These are phyloP conservation scores for Acacia melanoxylon DNA, from an alignment of 306 rosid genomes.

Conservation along the genomic window DNA sequence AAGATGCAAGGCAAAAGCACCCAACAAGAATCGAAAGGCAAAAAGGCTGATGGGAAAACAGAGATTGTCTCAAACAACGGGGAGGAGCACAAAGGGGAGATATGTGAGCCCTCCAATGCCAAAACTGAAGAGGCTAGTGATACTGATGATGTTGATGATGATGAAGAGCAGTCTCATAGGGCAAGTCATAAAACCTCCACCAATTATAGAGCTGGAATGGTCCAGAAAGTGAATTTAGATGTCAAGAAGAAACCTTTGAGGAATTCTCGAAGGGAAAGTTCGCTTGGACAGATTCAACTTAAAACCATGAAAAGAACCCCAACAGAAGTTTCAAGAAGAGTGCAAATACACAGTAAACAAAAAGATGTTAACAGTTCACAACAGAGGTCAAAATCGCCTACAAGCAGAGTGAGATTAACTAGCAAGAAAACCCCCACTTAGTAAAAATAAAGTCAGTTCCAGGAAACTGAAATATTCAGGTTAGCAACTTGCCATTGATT, in stretches of 20 bases:
- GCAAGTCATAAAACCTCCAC: slow-evolving; percentile 25
- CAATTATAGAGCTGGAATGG: slow-evolving; percentile 23
- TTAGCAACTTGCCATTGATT: slow-evolving; percentile 23
- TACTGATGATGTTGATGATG: slow-evolving; percentile 28
- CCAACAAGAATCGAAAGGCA: slow-evolving; percentile 33
- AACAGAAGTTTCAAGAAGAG: slow-evolving; percentile 23
- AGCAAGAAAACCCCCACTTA: slow-evolving; percentile 33
- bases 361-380: slow-evolving; percentile 21
- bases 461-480: neutral
- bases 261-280: slow-evolving; percentile 37
- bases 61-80: slow-evolving; percentile 30
- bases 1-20: slow-evolving; percentile 37
- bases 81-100: slow-evolving; percentile 37
- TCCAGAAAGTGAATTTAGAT: slow-evolving; percentile 28
- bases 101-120: slow-evolving; percentile 37
- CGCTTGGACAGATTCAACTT: slow-evolving; percentile 8
- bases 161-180: slow-evolving; percentile 32
- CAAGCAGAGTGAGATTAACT: slow-evolving; percentile 21
- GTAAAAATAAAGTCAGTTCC: neutral
- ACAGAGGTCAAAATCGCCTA: slow-evolving; percentile 33
- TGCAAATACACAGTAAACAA: slow-evolving; percentile 14
- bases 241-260: slow-evolving; percentile 25
- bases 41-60: slow-evolving; percentile 24
- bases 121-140: slow-evolving; percentile 47
- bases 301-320: slow-evolving; percentile 26